Evolutionary conservation across 805 yeast species (phyloP).

Genomic region (Candida andamanensis): DNA sequence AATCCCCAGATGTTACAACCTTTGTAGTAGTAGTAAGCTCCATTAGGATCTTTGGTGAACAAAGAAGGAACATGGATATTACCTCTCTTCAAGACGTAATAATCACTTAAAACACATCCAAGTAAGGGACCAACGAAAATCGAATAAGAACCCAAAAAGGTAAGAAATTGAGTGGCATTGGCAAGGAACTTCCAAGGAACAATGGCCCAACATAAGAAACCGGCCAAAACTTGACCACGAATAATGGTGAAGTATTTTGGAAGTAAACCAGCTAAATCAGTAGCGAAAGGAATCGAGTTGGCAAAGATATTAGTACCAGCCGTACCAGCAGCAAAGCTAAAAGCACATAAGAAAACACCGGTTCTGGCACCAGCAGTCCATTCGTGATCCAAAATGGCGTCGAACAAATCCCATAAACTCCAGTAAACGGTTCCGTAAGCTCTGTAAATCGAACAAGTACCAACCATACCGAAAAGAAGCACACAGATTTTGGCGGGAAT

Average conservation of each 20-base stretch:
- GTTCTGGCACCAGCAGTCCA: slow-evolving; percentile 22
- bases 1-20: slow-evolving; percentile 12
- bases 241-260: slow-evolving; percentile 23
- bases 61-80: slow-evolving; percentile 14
- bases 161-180: slow-evolving; percentile 9
- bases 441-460: slow-evolving; percentile 8
- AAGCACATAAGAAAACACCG: slow-evolving; percentile 15
- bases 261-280: slow-evolving; percentile 18
- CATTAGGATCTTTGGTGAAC: slow-evolving; percentile 7
- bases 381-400: slow-evolving; percentile 20
- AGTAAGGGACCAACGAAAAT: slow-evolving; percentile 13
- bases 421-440: slow-evolving; percentile 18
- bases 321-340: slow-evolving; percentile 15
- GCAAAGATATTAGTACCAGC: slow-evolving; percentile 26
- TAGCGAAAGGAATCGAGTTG: slow-evolving; percentile 18
- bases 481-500: slow-evolving; percentile 11
- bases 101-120: slow-evolving; percentile 11
- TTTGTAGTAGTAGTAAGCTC: slow-evolving; percentile 10
- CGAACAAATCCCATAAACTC: slow-evolving; percentile 22
- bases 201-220: slow-evolving; percentile 12
- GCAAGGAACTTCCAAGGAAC: slow-evolving; percentile 14
- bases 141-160: slow-evolving; percentile 11
- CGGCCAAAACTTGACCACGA: slow-evolving; percentile 11
- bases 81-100: slow-evolving; percentile 11
- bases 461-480: slow-evolving; percentile 11